Evolutionary conservation across 1,284 basidiomycete species (phyloP).

Genomic region (Heterobasidion parviporum): DNA sequence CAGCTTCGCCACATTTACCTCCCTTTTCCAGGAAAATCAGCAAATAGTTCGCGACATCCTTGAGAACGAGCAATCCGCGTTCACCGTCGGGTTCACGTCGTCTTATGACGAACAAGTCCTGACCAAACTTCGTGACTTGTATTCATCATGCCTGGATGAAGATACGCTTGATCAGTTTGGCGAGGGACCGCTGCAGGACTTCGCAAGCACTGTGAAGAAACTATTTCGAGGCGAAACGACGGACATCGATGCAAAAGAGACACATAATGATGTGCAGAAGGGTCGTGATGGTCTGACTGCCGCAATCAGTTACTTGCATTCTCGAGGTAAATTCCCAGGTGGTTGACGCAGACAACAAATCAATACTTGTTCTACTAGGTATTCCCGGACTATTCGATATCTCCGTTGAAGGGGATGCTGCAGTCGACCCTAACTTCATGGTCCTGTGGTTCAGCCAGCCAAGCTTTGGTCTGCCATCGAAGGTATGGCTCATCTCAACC

Average conservation of each 20-base stretch:
- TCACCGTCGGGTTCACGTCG: slow-evolving; percentile 17
- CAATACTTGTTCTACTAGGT: slow-evolving; percentile 31
- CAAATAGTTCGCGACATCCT: slow-evolving; percentile 39
- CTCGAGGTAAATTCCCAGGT: slow-evolving; percentile 48
- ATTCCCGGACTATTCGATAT: slow-evolving; percentile 75
- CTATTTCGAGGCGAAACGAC: slow-evolving; percentile 48
- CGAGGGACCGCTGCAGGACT: slow-evolving; percentile 48
- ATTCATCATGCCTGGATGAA: slow-evolving; percentile 80
- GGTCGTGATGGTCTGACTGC: slow-evolving; percentile 57
- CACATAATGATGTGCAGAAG: slow-evolving; percentile 17
- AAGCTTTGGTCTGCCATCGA: slow-evolving; percentile 80
- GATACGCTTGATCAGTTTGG: slow-evolving; percentile 54
- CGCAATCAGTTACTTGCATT: slow-evolving; percentile 82
- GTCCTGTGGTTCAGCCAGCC: slow-evolving; percentile 84
- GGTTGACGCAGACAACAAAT: neutral
- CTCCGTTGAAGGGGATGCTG: slow-evolving; percentile 82
- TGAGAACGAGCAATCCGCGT: slow-evolving; percentile 8
- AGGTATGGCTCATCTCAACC: slow-evolving; percentile 34
- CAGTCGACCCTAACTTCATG: slow-evolving; percentile 84
- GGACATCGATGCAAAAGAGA: slow-evolving; percentile 19
- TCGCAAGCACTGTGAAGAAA: slow-evolving; percentile 48
- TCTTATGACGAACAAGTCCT: slow-evolving; percentile 64
- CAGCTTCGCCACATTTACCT: slow-evolving; percentile 55
- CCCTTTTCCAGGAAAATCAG: slow-evolving; percentile 55
- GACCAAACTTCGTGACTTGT: slow-evolving; percentile 74